Evolutionary conservation across 1,284 basidiomycete genomes (phyloP), one percentile per base, ranked within the genome.

Genomic region (Amylostereum chailletii): DNA sequence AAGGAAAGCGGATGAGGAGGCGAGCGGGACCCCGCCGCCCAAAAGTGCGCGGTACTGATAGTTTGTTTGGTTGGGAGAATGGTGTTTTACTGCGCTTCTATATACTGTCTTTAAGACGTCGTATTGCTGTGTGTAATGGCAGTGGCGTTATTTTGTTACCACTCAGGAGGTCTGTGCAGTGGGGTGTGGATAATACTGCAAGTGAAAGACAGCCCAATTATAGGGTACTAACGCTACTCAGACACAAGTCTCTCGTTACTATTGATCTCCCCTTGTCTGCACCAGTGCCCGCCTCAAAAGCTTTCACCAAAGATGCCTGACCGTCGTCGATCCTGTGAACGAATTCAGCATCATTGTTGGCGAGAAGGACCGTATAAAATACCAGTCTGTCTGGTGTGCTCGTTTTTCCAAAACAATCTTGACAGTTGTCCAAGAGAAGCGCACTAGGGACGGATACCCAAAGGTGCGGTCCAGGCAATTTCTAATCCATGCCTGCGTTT

Each of bases 351-450:
- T 1, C 19, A 19, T 19, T 19, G 19, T 19, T 19, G 19, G 19
- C 19, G 19, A 19, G 19, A 19, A 19, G 19, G 19, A 19, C 19
- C 19, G 42, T 10, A 42, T 9, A 4, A 59, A 78, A 34, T 48
- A 91, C 94, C 94, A 96, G 69, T 86, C 79, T 30, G 90, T 83
- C 4, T 72, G 61, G 60, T 90, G 82, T 0, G 75, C 91, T 42
- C 83, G 71, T 59, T 91, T 91, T 42, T 96, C 92, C 10, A 99
- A 70, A 5, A 86, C 66, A 1, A 92, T 81, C 62, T 94, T 95
- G 53, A 94, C 82, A 0, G 95, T 97, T 1, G 89, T 85, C 95
- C 95, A 99, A 5, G 90, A 94, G 69, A 99, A 99, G 9, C 96
- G 81, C 3, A 86, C 94, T 42, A 98, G 71, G 8, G 83, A 87